phyloP scores from a whole-genome alignment of 2,329 filamentous ascomycete species.

The Fusarium penzigii region DNA sequence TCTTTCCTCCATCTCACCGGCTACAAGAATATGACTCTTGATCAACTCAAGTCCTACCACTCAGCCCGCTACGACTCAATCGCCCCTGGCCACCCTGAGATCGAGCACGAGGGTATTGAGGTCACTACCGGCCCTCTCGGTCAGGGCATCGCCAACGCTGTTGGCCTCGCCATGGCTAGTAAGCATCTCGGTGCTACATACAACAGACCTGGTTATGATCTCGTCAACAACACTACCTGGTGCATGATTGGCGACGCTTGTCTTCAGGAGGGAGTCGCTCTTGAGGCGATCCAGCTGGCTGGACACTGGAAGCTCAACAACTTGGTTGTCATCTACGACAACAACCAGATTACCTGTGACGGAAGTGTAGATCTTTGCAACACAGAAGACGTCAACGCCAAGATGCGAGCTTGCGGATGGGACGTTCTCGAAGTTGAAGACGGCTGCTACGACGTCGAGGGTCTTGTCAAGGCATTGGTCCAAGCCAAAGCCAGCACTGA shows the following conservation, averaged over 20 bases:
- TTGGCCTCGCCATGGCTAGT: conserved; percentile 58
- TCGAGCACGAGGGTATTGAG: conserved; percentile 58
- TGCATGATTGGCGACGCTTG: conserved; percentile 62
- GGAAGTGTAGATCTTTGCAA: conserved; percentile 54
- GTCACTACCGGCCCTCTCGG: conserved; percentile 61
- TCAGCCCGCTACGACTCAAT: conserved; percentile 45
- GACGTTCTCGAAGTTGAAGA: conserved; percentile 55
- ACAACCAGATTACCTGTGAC: conserved; percentile 62
- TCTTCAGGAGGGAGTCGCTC: conserved; percentile 57
- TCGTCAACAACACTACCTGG: conserved; percentile 54
- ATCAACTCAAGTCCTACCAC: conserved; percentile 58
- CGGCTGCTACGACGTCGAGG: conserved; percentile 51
- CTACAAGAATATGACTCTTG: conserved; percentile 56
- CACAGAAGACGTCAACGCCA: conserved; percentile 57
- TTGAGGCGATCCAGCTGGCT: conserved; percentile 58
- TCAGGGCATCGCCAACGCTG: conserved; percentile 61
- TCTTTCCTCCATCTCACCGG: conserved; percentile 53
- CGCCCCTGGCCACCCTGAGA: conserved; percentile 59
- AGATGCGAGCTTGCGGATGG: conserved; percentile 59
- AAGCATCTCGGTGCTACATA: conserved; percentile 57
- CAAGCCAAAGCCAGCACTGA: conserved; percentile 43
- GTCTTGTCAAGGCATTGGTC: conserved; percentile 45
- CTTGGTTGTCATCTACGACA: conserved; percentile 59
- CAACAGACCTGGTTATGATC: conserved; percentile 49
- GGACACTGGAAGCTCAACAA: conserved; percentile 58